A percentile compares a stretch with the other conserved stretches of the same genome.
phyloP scores from a whole-genome alignment of 495 filamentous ascomycete species.

The Penicillium herquei region DNA sequence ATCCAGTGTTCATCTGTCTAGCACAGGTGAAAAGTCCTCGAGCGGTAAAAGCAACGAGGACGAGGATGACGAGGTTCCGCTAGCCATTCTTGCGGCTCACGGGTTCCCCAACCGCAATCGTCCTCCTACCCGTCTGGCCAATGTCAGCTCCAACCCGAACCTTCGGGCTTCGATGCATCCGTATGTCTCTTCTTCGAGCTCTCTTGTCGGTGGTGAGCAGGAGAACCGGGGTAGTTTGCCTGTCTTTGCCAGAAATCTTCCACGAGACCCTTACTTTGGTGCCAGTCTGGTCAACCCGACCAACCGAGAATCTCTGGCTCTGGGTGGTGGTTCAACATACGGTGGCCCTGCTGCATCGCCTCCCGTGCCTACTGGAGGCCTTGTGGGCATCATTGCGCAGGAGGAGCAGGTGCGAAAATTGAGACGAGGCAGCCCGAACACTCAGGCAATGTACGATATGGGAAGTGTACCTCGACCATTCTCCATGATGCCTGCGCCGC shows the following conservation, averaged over 20 bases:
- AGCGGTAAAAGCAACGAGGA: slow-evolving; percentile 57
- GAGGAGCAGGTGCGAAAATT: slow-evolving; percentile 78
- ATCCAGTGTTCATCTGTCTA: slow-evolving; percentile 32
- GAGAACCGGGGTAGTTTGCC: slow-evolving; percentile 58
- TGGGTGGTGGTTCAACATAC: slow-evolving; percentile 60
- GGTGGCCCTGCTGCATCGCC: slow-evolving; percentile 40
- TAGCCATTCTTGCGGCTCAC: slow-evolving; percentile 86
- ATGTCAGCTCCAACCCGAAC: slow-evolving; percentile 58
- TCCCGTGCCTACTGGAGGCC: slow-evolving; percentile 59
- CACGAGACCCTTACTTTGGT: slow-evolving; percentile 85
- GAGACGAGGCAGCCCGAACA: slow-evolving; percentile 75
- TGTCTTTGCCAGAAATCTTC: slow-evolving; percentile 82
- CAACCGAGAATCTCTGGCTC: slow-evolving; percentile 73
- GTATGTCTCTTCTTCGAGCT: slow-evolving; percentile 41
- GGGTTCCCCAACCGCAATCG: slow-evolving; percentile 86
- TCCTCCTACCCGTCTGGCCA: slow-evolving; percentile 69
- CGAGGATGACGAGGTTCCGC: slow-evolving; percentile 83
- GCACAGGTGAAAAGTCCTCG: slow-evolving; percentile 35
- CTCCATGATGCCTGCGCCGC: slow-evolving; percentile 37
- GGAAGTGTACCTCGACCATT: slow-evolving; percentile 43
- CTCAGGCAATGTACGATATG: slow-evolving; percentile 47
- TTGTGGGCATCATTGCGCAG: slow-evolving; percentile 86
- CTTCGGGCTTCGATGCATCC: slow-evolving; percentile 41
- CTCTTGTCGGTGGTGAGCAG: slow-evolving; percentile 39
- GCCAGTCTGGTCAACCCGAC: slow-evolving; percentile 73